These are phyloP conservation scores for Berberis thunbergii DNA, from an alignment of 164 flowering plant genomes.

Conservation along the genomic window DNA sequence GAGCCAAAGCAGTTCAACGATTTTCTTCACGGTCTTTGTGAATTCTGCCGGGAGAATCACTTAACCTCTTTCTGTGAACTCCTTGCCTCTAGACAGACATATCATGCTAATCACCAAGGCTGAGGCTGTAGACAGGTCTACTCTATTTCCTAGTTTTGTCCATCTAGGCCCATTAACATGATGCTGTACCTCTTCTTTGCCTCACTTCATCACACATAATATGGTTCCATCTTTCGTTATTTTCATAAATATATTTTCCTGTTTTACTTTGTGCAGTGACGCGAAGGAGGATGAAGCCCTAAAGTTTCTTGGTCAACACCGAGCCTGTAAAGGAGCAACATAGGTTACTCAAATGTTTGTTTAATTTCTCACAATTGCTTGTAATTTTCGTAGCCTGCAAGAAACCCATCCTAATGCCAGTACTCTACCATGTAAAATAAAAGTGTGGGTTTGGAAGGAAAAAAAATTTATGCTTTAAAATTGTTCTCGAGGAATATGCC, in stretches of 20 bases:
- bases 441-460: too few relatives aligned
- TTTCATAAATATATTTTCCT: not conserved
- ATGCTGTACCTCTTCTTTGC: not conserved
- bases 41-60: conserved; percentile 38
- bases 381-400: too few relatives aligned
- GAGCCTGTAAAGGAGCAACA: conserved; percentile 9
- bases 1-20: conserved; percentile 77
- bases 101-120: conserved; percentile 52
- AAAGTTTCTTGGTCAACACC: conserved; percentile 19
- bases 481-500: too few relatives aligned
- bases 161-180: not conserved
- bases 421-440: too few relatives aligned
- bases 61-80: conserved; percentile 37
- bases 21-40: conserved; percentile 39
- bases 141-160: not conserved
- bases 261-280: conserved; percentile 36
- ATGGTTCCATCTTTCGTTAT: not conserved
- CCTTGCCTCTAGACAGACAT: conserved; percentile 31
- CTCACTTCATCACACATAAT: not conserved
- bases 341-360: too few relatives aligned
- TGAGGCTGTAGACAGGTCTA: conserved; percentile 79
- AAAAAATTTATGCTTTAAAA: too few relatives aligned
- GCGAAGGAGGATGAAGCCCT: conserved; percentile 48
- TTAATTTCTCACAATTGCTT: too few relatives aligned
- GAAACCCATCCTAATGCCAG: too few relatives aligned